These are phyloP conservation scores for Chlorophyllum brunneum DNA, from an alignment of 768 basidiomycete species.

Conservation along the genomic window DNA sequence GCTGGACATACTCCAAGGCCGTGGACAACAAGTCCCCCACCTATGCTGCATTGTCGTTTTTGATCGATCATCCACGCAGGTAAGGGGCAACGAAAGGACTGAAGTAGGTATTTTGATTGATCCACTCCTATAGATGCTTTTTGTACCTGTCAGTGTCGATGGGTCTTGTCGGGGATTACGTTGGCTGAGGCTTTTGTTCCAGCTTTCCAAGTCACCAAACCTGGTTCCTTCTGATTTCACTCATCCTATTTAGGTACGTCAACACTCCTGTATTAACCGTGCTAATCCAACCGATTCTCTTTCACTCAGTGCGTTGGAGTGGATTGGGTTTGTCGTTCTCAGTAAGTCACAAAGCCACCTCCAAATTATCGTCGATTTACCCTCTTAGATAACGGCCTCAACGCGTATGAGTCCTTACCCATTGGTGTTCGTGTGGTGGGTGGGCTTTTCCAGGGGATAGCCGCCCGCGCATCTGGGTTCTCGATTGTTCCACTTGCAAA, in stretches of 20 bases:
- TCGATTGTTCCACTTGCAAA: slow-evolving; percentile 41
- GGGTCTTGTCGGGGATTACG: too few species aligned
- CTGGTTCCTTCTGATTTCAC: slow-evolving; percentile 60
- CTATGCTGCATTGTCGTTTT: slow-evolving; percentile 59
- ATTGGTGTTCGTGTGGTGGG: slow-evolving; percentile 35
- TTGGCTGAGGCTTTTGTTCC: too few species aligned
- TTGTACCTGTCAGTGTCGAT: slow-evolving; percentile 45
- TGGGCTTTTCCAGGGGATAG: slow-evolving; percentile 53
- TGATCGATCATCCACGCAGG: slow-evolving; percentile 76
- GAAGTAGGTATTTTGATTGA: too few species aligned
- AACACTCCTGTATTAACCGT: not conserved
- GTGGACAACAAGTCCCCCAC: slow-evolving; percentile 39
- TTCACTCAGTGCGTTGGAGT: slow-evolving; percentile 51
- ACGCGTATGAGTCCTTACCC: slow-evolving; percentile 33
- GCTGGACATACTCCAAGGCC: slow-evolving; percentile 60
- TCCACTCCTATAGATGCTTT: slow-evolving; percentile 64
- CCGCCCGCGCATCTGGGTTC: slow-evolving; percentile 51
- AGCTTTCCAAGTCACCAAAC: slow-evolving; percentile 74
- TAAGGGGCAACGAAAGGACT: slow-evolving; percentile 20
- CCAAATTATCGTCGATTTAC: not conserved
- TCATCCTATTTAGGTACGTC: slow-evolving; percentile 52
- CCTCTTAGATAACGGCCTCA: slow-evolving; percentile 35
- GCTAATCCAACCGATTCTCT: not conserved
- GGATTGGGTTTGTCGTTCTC: slow-evolving; percentile 66
- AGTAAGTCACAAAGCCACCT: slow-evolving; percentile 24